phyloP scores from a whole-genome alignment of 441 rosid species.

The Erysimum pusillum region DNA sequence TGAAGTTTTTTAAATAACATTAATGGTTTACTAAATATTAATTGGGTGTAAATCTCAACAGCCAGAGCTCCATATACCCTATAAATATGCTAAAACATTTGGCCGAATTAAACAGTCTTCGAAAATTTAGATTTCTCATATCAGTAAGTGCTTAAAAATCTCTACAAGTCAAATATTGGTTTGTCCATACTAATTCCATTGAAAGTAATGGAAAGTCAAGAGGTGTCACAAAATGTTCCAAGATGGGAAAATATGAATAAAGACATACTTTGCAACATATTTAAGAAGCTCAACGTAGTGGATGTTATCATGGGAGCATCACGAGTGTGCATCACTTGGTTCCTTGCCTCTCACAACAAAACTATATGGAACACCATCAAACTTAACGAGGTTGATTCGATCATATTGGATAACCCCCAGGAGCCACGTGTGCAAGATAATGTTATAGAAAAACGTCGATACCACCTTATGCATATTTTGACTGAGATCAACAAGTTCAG shows the following conservation, averaged over 20 bases:
- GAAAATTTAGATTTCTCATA: not conserved
- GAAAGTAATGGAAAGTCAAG: not conserved
- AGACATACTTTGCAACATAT: not conserved
- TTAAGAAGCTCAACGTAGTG: conserved; percentile 17
- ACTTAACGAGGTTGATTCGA: not conserved
- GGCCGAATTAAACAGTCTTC: too few relatives aligned
- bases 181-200: too few relatives aligned
- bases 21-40: too few relatives aligned
- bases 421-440: too few relatives aligned
- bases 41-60: too few relatives aligned
- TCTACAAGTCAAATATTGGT: too few relatives aligned
- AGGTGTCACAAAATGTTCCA: not conserved
- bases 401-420: not conserved
- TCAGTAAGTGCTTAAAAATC: too few relatives aligned
- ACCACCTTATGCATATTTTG: not conserved
- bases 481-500: too few relatives aligned
- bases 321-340: conserved; percentile 29
- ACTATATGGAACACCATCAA: conserved; percentile 22
- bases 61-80: too few relatives aligned
- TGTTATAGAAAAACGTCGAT: not conserved
- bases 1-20: too few relatives aligned
- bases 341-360: conserved; percentile 32
- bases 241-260: conserved; percentile 12
- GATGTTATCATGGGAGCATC: conserved; percentile 29
- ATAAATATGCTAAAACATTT: too few relatives aligned